Conservation (phyloP, 306 rosid genomes). For the Trifolium repens region DNA sequence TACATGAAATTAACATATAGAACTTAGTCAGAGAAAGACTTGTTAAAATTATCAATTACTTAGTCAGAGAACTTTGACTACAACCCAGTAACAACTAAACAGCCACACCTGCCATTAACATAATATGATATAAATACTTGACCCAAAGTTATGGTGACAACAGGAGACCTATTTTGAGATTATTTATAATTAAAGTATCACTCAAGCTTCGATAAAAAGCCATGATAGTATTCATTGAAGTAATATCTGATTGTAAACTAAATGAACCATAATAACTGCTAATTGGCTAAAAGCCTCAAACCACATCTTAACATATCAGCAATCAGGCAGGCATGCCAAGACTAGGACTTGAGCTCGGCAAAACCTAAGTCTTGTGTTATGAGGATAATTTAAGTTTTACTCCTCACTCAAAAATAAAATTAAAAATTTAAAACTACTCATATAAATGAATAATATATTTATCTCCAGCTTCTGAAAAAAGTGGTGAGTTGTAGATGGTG, state of each 20-base stretch:
- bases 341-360: conserved; percentile 12
- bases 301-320: conserved; percentile 37
- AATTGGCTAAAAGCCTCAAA: conserved; percentile 30
- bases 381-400: conserved; percentile 1
- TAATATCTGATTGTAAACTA: conserved; percentile 5
- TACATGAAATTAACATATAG: conserved; percentile 21
- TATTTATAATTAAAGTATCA: conserved; percentile 7
- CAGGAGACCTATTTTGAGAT: conserved; percentile 18
- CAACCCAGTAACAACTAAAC: conserved; percentile 16
- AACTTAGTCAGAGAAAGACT: neutral
- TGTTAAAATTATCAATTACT: conserved; percentile 6
- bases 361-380: conserved; percentile 3
- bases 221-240: neutral
- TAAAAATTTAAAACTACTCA: neutral
- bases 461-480: conserved; percentile 27
- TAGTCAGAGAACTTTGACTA: conserved; percentile 35
- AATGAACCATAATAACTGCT: conserved; percentile 12
- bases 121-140: conserved; percentile 21
- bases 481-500: neutral
- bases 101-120: conserved; percentile 6
- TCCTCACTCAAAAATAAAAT: conserved; percentile 15
- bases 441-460: conserved; percentile 1
- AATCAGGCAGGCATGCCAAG: conserved; percentile 15
- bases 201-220: conserved; percentile 27
- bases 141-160: conserved; percentile 30